Evolutionary conservation across 306 rosid genomes (phyloP).

Genomic region (Lotus japonicus): DNA sequence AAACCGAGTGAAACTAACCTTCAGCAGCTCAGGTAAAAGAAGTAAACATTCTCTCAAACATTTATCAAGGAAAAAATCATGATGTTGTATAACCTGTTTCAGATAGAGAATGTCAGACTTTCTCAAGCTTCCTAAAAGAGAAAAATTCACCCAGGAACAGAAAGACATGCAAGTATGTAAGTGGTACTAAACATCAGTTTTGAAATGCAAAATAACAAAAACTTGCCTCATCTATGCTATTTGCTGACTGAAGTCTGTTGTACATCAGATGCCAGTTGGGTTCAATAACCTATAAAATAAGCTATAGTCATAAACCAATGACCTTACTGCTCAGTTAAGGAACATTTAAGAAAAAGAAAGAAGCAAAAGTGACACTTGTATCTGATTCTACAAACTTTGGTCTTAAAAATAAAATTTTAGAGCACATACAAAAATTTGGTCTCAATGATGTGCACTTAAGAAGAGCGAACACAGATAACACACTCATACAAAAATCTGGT

Average conservation of each 20-base stretch:
- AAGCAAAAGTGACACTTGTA: not conserved
- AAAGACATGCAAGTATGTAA: not conserved
- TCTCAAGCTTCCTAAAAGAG: not conserved
- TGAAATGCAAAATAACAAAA: not conserved
- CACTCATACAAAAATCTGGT: not conserved
- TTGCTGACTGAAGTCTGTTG: constrained; percentile 78
- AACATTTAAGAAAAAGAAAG: constrained; percentile 5
- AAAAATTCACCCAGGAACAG: not conserved
- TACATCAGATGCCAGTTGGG: constrained; percentile 97
- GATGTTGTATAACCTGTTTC: constrained; percentile 91
- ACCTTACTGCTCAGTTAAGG: constrained; percentile 13
- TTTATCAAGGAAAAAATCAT: constrained; percentile 89
- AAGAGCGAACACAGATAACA: no score
- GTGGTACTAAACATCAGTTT: not conserved
- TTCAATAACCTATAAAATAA: constrained; percentile 72
- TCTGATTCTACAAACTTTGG: not conserved
- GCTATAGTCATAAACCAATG: constrained; percentile 11
- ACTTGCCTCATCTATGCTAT: constrained; percentile 86
- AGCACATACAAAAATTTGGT: not conserved
- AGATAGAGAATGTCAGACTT: constrained; percentile 31
- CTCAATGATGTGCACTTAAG: not conserved
- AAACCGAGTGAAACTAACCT: constrained; percentile 51
- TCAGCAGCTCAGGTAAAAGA: constrained; percentile 78
- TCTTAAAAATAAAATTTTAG: not conserved
- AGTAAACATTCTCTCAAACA: constrained; percentile 94